phyloP scores from a whole-genome alignment of 352 stramenopile species.

The Blastocystis sp. region DNA sequence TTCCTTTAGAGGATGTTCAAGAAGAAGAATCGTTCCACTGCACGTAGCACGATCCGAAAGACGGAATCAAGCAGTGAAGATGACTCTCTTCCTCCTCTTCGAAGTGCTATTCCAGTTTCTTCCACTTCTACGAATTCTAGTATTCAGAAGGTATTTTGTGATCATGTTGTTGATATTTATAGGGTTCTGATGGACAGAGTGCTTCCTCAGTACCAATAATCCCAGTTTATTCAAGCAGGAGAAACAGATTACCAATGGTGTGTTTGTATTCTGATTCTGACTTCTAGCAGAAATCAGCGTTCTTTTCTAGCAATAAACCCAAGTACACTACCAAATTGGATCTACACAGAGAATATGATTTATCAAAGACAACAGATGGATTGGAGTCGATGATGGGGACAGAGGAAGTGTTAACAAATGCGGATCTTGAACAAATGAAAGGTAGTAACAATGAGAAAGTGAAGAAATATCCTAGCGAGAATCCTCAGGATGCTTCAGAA shows the following conservation, averaged over 20 bases:
- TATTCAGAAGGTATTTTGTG: no score
- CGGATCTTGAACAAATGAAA: background rate
- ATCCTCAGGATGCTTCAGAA: background rate
- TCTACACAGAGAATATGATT: background rate
- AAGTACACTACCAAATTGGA: constrained; percentile 17
- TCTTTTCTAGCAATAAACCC: constrained; percentile 43
- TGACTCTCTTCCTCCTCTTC: background rate
- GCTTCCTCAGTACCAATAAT: background rate
- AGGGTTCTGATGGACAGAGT: no score
- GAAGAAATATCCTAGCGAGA: background rate
- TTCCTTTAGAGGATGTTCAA: constrained; percentile 20
- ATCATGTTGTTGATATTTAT: no score
- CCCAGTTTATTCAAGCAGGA: background rate
- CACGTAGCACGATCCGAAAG: constrained; percentile 3
- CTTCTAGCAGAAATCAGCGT: background rate
- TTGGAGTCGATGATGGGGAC: constrained; percentile 5
- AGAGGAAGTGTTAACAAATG: background rate
- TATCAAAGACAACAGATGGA: constrained; percentile 6
- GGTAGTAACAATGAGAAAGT: background rate
- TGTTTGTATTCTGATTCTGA: background rate
- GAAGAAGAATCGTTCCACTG: background rate
- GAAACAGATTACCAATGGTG: background rate
- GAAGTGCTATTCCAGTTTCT: background rate
- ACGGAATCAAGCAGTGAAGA: constrained; percentile 20
- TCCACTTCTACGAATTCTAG: no score